These are phyloP conservation scores for Pseudogymnoascus sp. DNA, from an alignment of 2,329 filamentous ascomycete genomes.

Conservation along the genomic window DNA sequence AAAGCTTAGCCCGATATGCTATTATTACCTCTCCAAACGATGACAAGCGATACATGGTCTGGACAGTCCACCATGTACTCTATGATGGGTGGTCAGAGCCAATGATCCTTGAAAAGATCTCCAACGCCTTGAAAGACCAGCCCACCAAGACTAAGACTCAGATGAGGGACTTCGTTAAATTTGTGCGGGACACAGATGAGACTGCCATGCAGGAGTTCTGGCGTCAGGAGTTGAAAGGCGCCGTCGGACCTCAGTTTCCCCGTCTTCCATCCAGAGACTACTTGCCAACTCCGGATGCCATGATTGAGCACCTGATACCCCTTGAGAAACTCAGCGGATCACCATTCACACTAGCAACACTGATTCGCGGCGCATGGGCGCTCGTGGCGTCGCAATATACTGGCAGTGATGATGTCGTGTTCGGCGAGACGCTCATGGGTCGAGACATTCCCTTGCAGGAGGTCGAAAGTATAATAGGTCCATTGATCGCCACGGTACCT, in stretches of 20 bases:
- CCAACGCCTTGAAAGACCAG: conserved; percentile 16
- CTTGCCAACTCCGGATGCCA: conserved; percentile 34
- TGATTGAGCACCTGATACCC: conserved; percentile 35
- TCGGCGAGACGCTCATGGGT: conserved; percentile 37
- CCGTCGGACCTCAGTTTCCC: conserved; percentile 41
- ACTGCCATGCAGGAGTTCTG: conserved; percentile 37
- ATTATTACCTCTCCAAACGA: conserved; percentile 14
- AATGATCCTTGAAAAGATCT: conserved; percentile 24
- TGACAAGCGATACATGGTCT: conserved; percentile 36
- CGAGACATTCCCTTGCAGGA: conserved; percentile 32
- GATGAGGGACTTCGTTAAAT: conserved; percentile 42
- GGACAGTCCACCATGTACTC: conserved; percentile 47
- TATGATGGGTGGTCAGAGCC: conserved; percentile 47
- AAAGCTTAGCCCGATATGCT: conserved; percentile 18
- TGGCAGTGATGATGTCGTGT: conserved; percentile 33
- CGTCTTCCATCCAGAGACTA: conserved; percentile 39
- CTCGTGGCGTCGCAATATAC: conserved; percentile 33
- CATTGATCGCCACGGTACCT: conserved; percentile 37
- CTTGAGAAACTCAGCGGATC: conserved; percentile 11
- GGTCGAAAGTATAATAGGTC: conserved; percentile 36
- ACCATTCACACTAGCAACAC: conserved; percentile 17
- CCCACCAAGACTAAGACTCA: conserved; percentile 22
- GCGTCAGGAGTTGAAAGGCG: conserved; percentile 36
- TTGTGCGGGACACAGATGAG: conserved; percentile 36
- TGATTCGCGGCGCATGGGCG: conserved; percentile 32